Evolutionary conservation across 495 filamentous ascomycete species (phyloP), one percentile per base, ranked within the genome.

Genomic region (Daldinia loculata): DNA sequence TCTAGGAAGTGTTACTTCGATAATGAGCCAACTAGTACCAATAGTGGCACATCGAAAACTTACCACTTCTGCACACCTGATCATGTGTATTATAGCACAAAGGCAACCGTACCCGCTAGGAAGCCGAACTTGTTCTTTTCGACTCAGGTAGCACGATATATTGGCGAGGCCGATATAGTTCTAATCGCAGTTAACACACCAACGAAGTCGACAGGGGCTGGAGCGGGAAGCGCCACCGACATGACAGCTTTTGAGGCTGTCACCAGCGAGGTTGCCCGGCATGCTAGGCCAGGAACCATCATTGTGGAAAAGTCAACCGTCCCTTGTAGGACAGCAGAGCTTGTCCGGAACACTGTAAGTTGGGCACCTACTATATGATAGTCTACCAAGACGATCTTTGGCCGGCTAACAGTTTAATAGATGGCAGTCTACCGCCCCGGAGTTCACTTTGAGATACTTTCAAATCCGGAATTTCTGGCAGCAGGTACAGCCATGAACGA

Each of bases 271-370:
- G 89, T 95, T 34, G 93, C 92, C 0, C 79, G 84, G 53, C 80
- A 89, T 57, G 89, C 92, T 9, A 86, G 83, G 51, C 77, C 83
- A 6, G 90, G 90, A 22, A 88, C 90, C 45, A 92, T 95, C 63
- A 83, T 96, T 19, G 92, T 95, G 1, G 93, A 95, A 80, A 95
- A 95, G 79, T 90, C 87, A 50, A 96, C 93, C 0, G 93, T 96
- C 29, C 93, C 93, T 5, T 93, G 90, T 70, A 83, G 90, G 19
- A 96, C 93, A 5, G 90, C 92, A 0, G 84, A 92, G 39, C 84
- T 88, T 30, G 86, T 96, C 22, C 84, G 87, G 55, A 85, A 89
- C 56, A 92, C 89, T 63, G 88, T 90, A 74, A 83, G 85, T 74
- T 61, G 2, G 2, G 32, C 22, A 24, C 32, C 19, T 64, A 30